phyloP scores from a whole-genome alignment of 176 grass and related monocot genomes.

The Oryza officinalis region DNA sequence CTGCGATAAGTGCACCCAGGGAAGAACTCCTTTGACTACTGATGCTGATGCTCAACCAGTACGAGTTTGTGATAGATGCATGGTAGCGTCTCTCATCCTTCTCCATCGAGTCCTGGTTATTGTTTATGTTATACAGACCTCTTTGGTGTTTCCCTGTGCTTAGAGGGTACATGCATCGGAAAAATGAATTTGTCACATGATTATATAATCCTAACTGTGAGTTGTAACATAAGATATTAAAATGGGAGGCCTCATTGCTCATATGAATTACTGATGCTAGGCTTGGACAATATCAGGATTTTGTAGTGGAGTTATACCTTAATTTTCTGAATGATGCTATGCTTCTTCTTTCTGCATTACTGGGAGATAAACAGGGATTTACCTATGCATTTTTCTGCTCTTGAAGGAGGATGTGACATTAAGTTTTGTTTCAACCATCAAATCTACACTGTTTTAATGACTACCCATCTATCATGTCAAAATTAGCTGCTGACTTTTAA shows the following conservation, averaged over 20 bases:
- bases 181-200: neutral
- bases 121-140: neutral
- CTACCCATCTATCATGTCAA: neutral
- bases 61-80: conserved; percentile 95
- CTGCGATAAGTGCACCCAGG: conserved; percentile 96
- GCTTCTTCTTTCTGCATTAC: neutral
- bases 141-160: neutral
- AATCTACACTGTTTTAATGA: neutral
- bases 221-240: neutral
- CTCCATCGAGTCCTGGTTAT: neutral
- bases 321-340: neutral
- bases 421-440: neutral
- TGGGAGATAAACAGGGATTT: neutral
- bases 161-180: neutral
- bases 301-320: neutral
- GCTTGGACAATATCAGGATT: neutral
- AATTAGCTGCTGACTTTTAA: neutral
- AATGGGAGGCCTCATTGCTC: neutral
- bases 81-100: conserved; percentile 52
- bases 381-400: neutral
- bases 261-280: neutral
- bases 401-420: neutral
- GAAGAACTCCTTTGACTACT: conserved; percentile 76
- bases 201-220: neutral
- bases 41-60: conserved; percentile 81